A percentile compares a stretch with the other conserved stretches of the same genome.
Evolutionary conservation across 2,329 filamentous ascomycete genomes (phyloP).

Genomic region (Cladosporium cucumerinum): DNA sequence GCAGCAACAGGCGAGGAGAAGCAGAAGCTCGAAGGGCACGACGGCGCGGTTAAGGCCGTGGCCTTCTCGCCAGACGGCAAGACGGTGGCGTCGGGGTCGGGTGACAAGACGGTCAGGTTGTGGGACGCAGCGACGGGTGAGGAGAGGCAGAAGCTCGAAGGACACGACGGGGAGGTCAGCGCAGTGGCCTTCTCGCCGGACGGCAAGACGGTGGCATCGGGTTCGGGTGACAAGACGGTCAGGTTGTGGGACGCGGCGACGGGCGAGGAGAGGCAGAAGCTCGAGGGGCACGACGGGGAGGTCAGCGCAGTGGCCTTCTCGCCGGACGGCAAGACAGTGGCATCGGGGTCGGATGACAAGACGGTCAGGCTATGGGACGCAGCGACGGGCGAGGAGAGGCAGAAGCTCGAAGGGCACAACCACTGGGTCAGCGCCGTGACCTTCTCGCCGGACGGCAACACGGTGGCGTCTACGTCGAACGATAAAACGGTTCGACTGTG

Average conservation of each 20-base stretch:
- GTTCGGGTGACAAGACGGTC: background rate
- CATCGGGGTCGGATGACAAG: background rate
- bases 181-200: background rate
- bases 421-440: background rate
- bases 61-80: background rate
- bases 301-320: too few relatives aligned
- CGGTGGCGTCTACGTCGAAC: background rate
- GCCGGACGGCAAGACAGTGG: background rate
- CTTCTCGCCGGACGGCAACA: background rate
- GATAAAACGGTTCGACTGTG: conserved; percentile 17
- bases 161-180: too few relatives aligned
- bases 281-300: background rate
- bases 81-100: background rate
- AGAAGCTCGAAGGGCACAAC: background rate
- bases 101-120: background rate
- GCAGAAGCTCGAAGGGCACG: background rate
- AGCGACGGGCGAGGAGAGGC: background rate
- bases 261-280: background rate
- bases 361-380: conserved; percentile 11
- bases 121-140: background rate
- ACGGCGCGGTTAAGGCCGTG: background rate
- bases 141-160: too few relatives aligned
- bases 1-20: background rate
- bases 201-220: background rate
- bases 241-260: background rate